Conservation (phyloP, 2,329 filamentous ascomycete species). For the Fonsecaea nubica region DNA sequence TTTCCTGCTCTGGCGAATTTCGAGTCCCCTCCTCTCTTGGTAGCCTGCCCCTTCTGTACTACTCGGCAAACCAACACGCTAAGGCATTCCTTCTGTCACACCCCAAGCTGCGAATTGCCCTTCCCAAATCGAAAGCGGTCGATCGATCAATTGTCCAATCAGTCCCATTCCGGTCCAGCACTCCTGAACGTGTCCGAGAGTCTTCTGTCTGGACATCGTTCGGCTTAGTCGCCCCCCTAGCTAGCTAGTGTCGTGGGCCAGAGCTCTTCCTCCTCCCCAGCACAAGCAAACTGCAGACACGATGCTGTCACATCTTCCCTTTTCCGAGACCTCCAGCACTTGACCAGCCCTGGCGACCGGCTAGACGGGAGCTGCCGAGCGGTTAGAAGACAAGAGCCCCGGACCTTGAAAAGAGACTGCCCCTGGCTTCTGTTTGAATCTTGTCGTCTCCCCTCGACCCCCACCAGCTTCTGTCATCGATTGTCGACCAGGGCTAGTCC, state of each 20-base stretch:
- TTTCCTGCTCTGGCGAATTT: neutral
- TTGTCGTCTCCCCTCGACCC: neutral
- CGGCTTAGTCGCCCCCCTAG: neutral
- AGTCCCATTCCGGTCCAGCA: neutral
- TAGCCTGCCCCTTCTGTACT: neutral
- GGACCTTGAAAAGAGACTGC: neutral
- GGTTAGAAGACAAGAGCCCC: neutral
- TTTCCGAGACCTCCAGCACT: neutral
- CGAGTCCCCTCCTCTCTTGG: neutral
- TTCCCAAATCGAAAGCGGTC: neutral
- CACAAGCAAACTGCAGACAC: constrained; percentile 5
- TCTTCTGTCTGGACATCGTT: neutral
- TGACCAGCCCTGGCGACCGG: neutral
- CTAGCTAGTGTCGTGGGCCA: neutral
- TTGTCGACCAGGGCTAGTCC: neutral
- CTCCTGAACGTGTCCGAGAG: neutral
- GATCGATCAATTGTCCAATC: neutral
- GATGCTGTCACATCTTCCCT: constrained; percentile 2
- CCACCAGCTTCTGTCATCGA: neutral
- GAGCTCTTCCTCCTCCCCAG: neutral
- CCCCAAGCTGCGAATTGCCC: neutral
- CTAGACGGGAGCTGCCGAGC: constrained; percentile 1
- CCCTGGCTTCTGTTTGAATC: constrained; percentile 3
- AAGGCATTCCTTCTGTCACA: neutral
- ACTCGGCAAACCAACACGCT: neutral